Conservation (phyloP, 2,329 filamentous ascomycete species). For the Cadophora gregata region DNA sequence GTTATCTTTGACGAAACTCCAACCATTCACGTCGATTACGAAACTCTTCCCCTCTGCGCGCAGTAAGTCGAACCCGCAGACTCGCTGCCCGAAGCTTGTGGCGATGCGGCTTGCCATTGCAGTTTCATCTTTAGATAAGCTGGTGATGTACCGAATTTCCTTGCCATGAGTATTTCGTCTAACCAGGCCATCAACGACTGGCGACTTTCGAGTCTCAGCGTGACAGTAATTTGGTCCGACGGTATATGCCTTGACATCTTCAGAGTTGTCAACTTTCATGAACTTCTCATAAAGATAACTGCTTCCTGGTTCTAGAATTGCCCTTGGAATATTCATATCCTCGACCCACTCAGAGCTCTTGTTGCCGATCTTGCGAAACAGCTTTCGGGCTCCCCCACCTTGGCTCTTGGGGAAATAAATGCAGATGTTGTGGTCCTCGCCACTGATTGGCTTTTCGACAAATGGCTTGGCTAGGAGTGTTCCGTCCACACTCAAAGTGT, state of each 20-base stretch:
- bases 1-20: slow-evolving; percentile 99
- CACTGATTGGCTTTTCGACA: slow-evolving; percentile 97
- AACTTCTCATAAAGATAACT: slow-evolving; percentile 99
- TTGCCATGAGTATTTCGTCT: slow-evolving; percentile 97
- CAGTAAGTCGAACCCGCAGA: slow-evolving; percentile 94
- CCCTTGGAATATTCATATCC: slow-evolving; percentile 76
- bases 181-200: slow-evolving; percentile 94
- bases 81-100: slow-evolving; percentile 88
- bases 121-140: slow-evolving; percentile 79
- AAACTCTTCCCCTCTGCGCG: slow-evolving; percentile 89
- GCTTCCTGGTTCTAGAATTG: slow-evolving; percentile 77
- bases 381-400: slow-evolving; percentile 85
- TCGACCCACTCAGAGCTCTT: slow-evolving; percentile 96
- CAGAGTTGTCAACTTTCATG: slow-evolving; percentile 92
- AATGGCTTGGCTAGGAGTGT: slow-evolving; percentile 86
- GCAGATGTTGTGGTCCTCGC: slow-evolving; percentile 98
- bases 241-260: slow-evolving; percentile 98
- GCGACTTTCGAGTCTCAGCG: slow-evolving; percentile 95
- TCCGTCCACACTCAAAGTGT: slow-evolving; percentile 88
- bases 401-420: slow-evolving; percentile 92
- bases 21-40: slow-evolving; percentile 98
- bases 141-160: slow-evolving; percentile 93
- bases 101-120: slow-evolving; percentile 90
- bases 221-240: slow-evolving; percentile 94
- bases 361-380: slow-evolving; percentile 98